Base-by-base conservation (phyloP, 31 red algal species). In the Odonthalia washingtoniensis region DNA sequence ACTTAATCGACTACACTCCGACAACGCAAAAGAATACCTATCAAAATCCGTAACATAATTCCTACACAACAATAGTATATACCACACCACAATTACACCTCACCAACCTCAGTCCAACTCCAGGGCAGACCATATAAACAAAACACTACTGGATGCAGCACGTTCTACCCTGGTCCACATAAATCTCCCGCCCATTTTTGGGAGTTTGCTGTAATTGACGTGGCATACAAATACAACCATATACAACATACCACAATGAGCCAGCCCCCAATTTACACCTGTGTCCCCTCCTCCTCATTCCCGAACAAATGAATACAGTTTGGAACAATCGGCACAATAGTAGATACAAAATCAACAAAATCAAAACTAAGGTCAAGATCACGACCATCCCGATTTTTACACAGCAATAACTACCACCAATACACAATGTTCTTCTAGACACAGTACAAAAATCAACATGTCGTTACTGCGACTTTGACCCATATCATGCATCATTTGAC, bases 1-100 rank as follows among this genome's bases (percentile, higher is more conserved):
- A 14, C 66, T 9, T 70, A 33, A 9, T 6, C 6, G 6, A 70
- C 28, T 70, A 6, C 9, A 12, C 6, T 70, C 66, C 6, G n/a
- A 70, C 27, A 70, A 70, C 33, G 66, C 66, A 18, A 70, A 70
- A 36, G 33, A 70, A 36, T 70, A 70, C 33, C 66, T 70, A 28
- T 33, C 28, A 28, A 70, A 70, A 6, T 18, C 33, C 16, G 28
- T 70, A 6, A 28, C n/a, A 12, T 9, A 12, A 70, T 36, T 18
- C 66, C 28, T 12, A 70, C n/a, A 30, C 66, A 70, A 12, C 9
- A 12, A 28, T 18, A 12, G 6, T 9, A 12, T 6, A 70, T 33
- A 21, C 14, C 33, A 36, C 14, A 33, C 12, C 66, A 70, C 9
- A n/a, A n/a, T n/a, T n/a, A n/a, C n/a, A n/a, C n/a, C n/a, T n/a